A percentile compares a stretch with the other conserved stretches of the same genome.
Evolutionary conservation across 2,329 filamentous ascomycete species (phyloP).

Genomic region (Talaromyces sp.): DNA sequence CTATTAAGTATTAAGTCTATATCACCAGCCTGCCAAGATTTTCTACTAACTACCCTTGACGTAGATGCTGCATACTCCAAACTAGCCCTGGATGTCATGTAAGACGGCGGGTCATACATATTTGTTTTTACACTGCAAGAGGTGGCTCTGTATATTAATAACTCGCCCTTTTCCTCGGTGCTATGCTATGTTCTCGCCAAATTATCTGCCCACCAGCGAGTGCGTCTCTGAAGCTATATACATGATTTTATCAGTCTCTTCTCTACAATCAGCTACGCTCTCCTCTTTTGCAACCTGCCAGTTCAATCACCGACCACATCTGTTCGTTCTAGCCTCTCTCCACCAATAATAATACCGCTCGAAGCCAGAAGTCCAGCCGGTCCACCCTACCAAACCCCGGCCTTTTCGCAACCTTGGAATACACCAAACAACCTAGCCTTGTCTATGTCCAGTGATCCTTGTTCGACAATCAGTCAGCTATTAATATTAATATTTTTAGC

Average conservation of each 20-base stretch:
- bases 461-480: not conserved
- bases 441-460: not conserved
- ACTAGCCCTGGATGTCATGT: not conserved
- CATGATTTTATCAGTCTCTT: not conserved
- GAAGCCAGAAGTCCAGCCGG: conserved; percentile 2
- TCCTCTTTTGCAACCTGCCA: not conserved
- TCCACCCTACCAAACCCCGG: conserved; percentile 7
- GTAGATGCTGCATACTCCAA: not conserved
- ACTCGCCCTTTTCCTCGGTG: not conserved
- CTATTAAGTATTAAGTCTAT: too few species aligned
- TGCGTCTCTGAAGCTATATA: not conserved
- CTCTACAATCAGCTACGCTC: not conserved
- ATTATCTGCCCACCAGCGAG: too few species aligned
- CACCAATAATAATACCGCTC: not conserved
- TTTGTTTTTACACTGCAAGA: not conserved
- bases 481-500: not conserved
- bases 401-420: not conserved
- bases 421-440: not conserved
- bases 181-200: not conserved
- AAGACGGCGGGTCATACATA: conserved; percentile 1
- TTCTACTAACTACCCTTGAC: not conserved
- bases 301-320: not conserved
- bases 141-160: not conserved
- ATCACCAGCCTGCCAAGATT: too few species aligned
- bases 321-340: conserved; percentile 1